Conservation (phyloP, 768 basidiomycete genomes). For the Hygrophoropsis aurantiaca region DNA sequence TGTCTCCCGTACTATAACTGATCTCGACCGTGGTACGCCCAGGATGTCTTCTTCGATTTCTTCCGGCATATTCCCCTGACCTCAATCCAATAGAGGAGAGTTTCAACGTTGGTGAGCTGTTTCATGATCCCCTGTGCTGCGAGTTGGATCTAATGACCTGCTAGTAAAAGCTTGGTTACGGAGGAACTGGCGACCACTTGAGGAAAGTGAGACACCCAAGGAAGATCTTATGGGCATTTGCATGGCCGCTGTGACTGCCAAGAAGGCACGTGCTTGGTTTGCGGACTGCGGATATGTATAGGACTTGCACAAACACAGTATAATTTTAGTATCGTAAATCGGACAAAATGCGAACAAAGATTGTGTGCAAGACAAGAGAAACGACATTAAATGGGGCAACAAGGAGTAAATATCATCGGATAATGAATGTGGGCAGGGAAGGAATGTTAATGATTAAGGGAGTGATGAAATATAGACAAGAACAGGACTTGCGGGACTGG, state of each 20-base stretch:
- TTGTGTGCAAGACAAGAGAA: too few relatives aligned
- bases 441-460: too few relatives aligned
- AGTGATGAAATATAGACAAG: too few relatives aligned
- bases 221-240: constrained; percentile 13
- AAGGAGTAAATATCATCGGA: too few relatives aligned
- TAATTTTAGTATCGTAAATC: too few relatives aligned
- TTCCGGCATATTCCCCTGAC: constrained; percentile 38
- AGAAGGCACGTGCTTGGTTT: constrained; percentile 21
- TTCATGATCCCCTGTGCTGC: background rate
- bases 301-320: too few relatives aligned
- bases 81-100: constrained; percentile 35
- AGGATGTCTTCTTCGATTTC: constrained; percentile 24
- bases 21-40: background rate
- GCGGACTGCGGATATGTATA: constrained; percentile 16
- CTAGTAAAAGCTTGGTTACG: constrained; percentile 12
- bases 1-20: background rate
- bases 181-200: constrained; percentile 4
- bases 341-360: too few relatives aligned
- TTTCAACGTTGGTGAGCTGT: constrained; percentile 28
- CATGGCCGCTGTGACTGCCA: constrained; percentile 13
- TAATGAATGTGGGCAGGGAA: too few relatives aligned
- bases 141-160: background rate
- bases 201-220: constrained; percentile 7
- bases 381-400: too few relatives aligned
- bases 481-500: too few relatives aligned